phyloP scores from a whole-genome alignment of 768 basidiomycete species.

The Pulveroboletus sp. region DNA sequence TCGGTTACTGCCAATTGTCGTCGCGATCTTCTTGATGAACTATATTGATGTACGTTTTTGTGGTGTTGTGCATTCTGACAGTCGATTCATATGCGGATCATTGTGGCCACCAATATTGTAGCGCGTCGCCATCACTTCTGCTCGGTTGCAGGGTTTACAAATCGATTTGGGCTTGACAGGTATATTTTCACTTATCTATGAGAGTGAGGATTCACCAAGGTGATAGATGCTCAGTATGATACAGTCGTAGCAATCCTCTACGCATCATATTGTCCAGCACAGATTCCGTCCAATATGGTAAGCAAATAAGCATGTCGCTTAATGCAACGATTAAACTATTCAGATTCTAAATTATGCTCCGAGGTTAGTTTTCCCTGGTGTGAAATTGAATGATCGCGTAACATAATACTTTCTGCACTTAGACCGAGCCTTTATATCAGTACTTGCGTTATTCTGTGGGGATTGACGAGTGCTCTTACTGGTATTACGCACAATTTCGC shows the following conservation, averaged over 20 bases:
- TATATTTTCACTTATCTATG: conserved; percentile 10
- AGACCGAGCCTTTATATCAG: conserved; percentile 67
- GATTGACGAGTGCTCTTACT: conserved; percentile 58
- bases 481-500: conserved; percentile 56
- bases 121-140: conserved; percentile 51
- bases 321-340: neutral
- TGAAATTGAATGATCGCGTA: neutral
- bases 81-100: neutral
- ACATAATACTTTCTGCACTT: neutral
- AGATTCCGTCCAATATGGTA: conserved; percentile 32
- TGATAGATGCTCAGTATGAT: conserved; percentile 51
- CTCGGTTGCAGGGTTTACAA: conserved; percentile 50
- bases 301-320: neutral
- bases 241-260: conserved; percentile 56
- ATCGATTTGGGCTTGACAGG: conserved; percentile 46
- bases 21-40: conserved; percentile 63
- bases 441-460: conserved; percentile 59
- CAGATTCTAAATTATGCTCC: conserved; percentile 55
- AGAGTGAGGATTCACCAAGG: too few species aligned
- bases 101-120: too few species aligned
- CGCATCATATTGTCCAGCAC: conserved; percentile 63
- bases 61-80: too few species aligned
- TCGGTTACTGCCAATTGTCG: conserved; percentile 54
- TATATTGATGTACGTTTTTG: conserved; percentile 54
- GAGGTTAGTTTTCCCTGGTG: conserved; percentile 31